phyloP scores from a whole-genome alignment of 306 rosid species.

The Quillaja saponaria region DNA sequence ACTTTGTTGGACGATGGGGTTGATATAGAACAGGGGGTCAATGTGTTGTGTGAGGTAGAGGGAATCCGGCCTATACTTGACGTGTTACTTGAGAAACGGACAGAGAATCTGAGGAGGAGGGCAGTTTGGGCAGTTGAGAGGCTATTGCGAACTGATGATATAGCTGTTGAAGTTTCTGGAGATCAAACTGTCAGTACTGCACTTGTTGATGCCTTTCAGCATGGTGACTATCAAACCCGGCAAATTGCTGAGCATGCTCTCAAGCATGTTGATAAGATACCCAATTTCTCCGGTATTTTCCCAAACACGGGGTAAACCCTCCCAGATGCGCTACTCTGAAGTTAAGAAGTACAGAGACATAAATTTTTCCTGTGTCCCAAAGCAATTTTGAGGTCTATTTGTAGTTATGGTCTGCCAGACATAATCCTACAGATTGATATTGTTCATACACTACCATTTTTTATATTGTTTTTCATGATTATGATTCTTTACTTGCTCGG shows the following conservation, averaged over 20 bases:
- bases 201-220: conserved; percentile 97
- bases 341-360: conserved; percentile 26
- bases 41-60: conserved; percentile 65
- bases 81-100: conserved; percentile 75
- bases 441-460: conserved; percentile 43
- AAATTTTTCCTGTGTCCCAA: conserved; percentile 16
- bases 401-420: conserved; percentile 46
- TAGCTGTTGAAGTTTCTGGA: conserved; percentile 74
- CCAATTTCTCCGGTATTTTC: conserved; percentile 95
- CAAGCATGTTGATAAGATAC: conserved; percentile 92
- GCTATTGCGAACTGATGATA: conserved; percentile 75
- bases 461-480: conserved; percentile 43
- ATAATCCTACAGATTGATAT: conserved; percentile 45
- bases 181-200: conserved; percentile 89
- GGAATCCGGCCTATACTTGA: conserved; percentile 79
- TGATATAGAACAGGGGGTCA: conserved; percentile 80
- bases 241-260: conserved; percentile 95
- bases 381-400: conserved; percentile 43
- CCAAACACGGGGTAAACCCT: conserved; percentile 50
- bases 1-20: conserved; percentile 89
- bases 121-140: conserved; percentile 95
- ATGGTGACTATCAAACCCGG: conserved; percentile 84
- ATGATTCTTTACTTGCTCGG: conserved; percentile 21
- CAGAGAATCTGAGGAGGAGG: conserved; percentile 83
- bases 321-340: conserved; percentile 25